Evolutionary conservation across 2,329 filamentous ascomycete species (phyloP), one percentile per base, ranked within the genome.

Genomic region (Alternaria longipes): DNA sequence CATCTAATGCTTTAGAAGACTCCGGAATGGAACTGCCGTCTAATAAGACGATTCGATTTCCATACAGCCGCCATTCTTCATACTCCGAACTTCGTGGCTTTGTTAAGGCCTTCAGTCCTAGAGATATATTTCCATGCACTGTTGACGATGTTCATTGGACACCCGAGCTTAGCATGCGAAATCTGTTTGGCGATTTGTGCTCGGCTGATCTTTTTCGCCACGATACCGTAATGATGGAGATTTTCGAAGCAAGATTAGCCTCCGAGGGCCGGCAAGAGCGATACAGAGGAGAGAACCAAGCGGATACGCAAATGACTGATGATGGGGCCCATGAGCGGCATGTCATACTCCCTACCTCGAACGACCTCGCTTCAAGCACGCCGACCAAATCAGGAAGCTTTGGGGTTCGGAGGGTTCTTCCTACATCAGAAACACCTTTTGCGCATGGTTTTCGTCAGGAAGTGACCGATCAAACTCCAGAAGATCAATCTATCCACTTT

Each of bases 21-120:
- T 36, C 59, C 6, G 20, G 42, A 0, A 24, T 44, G 6, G 36
- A 44, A 8, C 20, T 30, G 8, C 60, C 52, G 32, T 54, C 34
- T 9, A 71, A 71, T 46, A 62, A 53, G 36, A 68, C 71, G 0
- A 79, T 80, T 24, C 83, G 81, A 20, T 97, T 97, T 67, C 92
- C 94, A 0, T 97, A 94, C 73, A 94, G 94, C 0, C 87, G 94
- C 1, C 94, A 98, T 77, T 96, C 94, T 0, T 97, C 92, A 0
- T 94, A 95, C 62, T 81, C 83, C 0, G 94, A 97, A 74, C 84
- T 97, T 3, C 90, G 92, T 64, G 80, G 88, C 54, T 80, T 97
- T 1, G 83, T 97, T 1, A 75, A 82, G 3, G 82, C 84, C 0
- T 91, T 97, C 68, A 85, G 81, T 28, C 93, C 93, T 0, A 87